Base-by-base conservation (phyloP, 176 grass and related monocot genomes). In the Lolium rigidum region DNA sequence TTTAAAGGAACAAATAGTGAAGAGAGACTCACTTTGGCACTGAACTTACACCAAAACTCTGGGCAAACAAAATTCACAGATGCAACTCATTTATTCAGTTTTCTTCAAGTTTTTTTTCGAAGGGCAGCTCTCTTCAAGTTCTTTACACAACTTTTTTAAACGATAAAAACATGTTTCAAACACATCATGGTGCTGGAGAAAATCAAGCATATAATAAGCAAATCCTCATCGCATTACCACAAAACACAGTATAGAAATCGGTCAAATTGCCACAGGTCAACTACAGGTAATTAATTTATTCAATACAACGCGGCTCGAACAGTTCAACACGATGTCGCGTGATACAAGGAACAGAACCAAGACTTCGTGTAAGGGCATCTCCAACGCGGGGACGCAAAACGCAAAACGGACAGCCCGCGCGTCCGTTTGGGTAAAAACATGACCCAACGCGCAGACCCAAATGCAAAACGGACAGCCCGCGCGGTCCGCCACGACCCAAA, bases 241-340 rank as follows among this genome's bases (percentile, higher is more conserved):
- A 81, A 25, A 26, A 35, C 31, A 49, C 57, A 49, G 48, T 50
- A 26, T 21, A 66, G 74, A 58, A 51, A 46, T 61, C 2, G 44
- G 28, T 56, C 5, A 18, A 24, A 13, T 26, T 16, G 18, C 35
- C 52, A 46, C 57, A 25, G 6, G 82, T 62, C 82, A 84, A 76
- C 70, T 61, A 17, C 5, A 0, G 9, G 9, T 24, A 16, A 3
- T 50, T 10, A 31, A 17, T 62, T 59, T 24, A 17, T 62, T 59
- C 41, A n/a, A 10, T 9, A 37, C 82, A 84, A 20, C 18, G 64
- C 71, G 51, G 56, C 57, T 64, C 25, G 70, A 84, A 84, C 41
- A n/a, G 22, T 77, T 91, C 51, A 84, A 80, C 10, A 74, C 46
- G 11, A 25, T 18, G 13, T 20, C 38, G n/a, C 57, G 11, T 65